Evolutionary conservation across 2,329 filamentous ascomycete species (phyloP), one percentile per base, ranked within the genome.

Genomic region (Calonectria crousiana): DNA sequence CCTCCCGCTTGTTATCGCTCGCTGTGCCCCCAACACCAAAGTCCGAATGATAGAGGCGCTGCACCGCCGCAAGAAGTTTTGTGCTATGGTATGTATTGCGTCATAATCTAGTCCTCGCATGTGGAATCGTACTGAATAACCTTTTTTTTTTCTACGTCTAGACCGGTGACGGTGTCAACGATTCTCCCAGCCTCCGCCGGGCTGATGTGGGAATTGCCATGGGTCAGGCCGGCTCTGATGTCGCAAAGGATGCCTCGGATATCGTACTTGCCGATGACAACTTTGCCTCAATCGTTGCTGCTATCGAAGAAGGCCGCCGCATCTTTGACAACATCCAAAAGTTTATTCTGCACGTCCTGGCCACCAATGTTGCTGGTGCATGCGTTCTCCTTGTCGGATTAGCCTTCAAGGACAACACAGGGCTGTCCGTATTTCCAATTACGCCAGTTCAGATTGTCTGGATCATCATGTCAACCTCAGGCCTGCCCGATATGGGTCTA

Each of bases 391-490:
- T 95, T 4, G 90, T 95, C 53, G 93, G 94, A 67, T 89, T 95
- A 1, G 91, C 87, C 0, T 95, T 95, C 86, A 94, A 95, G 84
- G 93, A 95, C 78, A 75, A 81, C 2, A 86, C 86, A 16, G 86
- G 89, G 1, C 86, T 94, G 18, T 95, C 93, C 0, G 93, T 95
- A 6, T 95, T 95, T 82, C 93, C 93, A 0, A 88, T 95, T 3
- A 88, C 93, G 0, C 93, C 93, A 0, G 92, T 95, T n/a, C 91
- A 95, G 78, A 94, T 95, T 76, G 88, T 95, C 62, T 95, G 93
- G 94, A 92, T 95, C 77, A 95, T 95, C 82, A 95, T 95, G 93
- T 90, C 94, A 67, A 95, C 93, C 0, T 94, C 92, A 58, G 92
- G 91, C 26, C 88, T 95, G 78, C 93, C 93, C 2, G 94, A 95